phyloP scores from a whole-genome alignment of 495 filamentous ascomycete genomes.

The Aspergillus sclerotioniger region DNA sequence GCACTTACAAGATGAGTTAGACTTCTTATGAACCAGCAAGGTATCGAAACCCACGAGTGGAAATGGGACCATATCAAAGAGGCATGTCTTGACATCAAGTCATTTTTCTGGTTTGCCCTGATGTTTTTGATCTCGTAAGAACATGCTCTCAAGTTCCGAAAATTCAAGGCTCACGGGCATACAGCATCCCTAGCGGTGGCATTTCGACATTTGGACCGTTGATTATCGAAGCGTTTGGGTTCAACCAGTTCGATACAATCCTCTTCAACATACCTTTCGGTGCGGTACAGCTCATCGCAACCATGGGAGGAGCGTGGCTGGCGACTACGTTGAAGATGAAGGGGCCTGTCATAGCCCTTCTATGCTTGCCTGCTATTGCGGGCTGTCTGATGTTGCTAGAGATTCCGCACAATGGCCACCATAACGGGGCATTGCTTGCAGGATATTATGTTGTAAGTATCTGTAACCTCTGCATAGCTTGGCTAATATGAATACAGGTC shows the following conservation, averaged over 20 bases:
- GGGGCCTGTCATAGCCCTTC: constrained; percentile 52
- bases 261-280: constrained; percentile 67
- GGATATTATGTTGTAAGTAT: constrained; percentile 55
- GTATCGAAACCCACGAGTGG: constrained; percentile 56
- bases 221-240: constrained; percentile 62
- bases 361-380: constrained; percentile 55
- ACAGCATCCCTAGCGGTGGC: constrained; percentile 59
- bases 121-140: constrained; percentile 51
- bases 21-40: constrained; percentile 64
- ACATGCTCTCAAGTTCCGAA: not conserved
- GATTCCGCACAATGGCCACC: constrained; percentile 41
- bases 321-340: constrained; percentile 55
- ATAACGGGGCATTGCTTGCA: constrained; percentile 51
- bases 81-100: constrained; percentile 61
- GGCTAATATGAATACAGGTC: constrained; percentile 37
- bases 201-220: constrained; percentile 64
- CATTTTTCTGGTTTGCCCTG: constrained; percentile 64
- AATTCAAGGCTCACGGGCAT: constrained; percentile 21
- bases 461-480: not conserved
- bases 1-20: constrained; percentile 17
- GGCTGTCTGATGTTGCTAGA: constrained; percentile 55
- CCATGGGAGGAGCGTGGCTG: constrained; percentile 54
- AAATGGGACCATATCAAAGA: constrained; percentile 64
- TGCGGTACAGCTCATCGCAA: constrained; percentile 58
- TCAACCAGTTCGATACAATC: constrained; percentile 57